Conservation (phyloP, 148 eudicot genomes). For the Fagopyrum homotropicum region DNA sequence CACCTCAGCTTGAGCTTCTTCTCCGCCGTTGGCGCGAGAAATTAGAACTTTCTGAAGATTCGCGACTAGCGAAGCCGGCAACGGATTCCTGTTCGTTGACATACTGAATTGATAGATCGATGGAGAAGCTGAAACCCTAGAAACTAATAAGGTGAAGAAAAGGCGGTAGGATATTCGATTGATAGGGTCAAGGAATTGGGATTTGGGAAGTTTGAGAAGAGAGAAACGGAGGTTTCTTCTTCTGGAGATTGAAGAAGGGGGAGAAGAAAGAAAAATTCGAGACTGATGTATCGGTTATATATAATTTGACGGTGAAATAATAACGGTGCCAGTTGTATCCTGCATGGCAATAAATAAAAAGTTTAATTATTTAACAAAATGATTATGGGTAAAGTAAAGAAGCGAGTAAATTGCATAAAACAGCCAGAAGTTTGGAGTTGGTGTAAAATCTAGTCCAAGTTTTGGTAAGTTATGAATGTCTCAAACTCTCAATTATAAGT, state of each 20-base stretch:
- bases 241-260: constrained; percentile 15
- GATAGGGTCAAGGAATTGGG: neutral
- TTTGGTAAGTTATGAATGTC: no score
- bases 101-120: constrained; percentile 15
- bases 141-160: neutral
- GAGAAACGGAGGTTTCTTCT: constrained; percentile 8
- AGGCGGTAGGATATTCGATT: neutral
- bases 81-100: constrained; percentile 22
- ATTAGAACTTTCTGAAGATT: constrained; percentile 53
- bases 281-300: constrained; percentile 5
- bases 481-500: no score
- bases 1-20: constrained; percentile 15
- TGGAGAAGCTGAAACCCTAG: constrained; percentile 18
- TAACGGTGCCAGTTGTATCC: constrained; percentile 9
- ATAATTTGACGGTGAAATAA: constrained; percentile 1
- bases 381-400: neutral
- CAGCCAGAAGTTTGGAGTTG: no score
- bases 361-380: neutral
- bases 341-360: neutral
- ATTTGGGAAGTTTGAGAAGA: neutral
- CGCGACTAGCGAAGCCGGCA: constrained; percentile 57
- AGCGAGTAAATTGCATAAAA: no score
- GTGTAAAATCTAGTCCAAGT: no score
- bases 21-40: constrained; percentile 20
- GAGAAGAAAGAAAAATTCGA: constrained; percentile 1